phyloP scores from a whole-genome alignment of 2,329 filamentous ascomycete genomes.

The Aspergillus sp. region DNA sequence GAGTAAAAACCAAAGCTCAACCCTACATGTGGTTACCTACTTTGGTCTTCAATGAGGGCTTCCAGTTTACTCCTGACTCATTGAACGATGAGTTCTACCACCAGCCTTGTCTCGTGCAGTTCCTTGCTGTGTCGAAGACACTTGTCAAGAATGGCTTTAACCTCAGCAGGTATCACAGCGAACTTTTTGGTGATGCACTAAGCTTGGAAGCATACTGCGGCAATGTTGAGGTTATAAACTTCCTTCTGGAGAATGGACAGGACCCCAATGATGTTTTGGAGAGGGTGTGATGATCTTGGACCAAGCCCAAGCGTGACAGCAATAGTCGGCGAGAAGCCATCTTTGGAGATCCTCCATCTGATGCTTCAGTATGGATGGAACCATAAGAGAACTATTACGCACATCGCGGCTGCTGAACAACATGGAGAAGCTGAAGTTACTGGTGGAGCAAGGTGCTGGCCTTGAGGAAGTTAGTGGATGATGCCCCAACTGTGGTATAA shows the following conservation, averaged over 20 bases:
- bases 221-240: not conserved
- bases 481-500: not conserved
- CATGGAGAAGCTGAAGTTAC: not conserved
- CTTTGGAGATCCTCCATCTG: not conserved
- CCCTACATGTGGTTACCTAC: not conserved
- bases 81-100: not conserved
- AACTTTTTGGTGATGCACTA: not conserved
- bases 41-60: not conserved
- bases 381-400: not conserved
- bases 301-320: not conserved
- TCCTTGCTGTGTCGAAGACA: not conserved
- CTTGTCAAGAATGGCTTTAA: not conserved
- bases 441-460: not conserved
- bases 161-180: not conserved
- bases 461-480: not conserved
- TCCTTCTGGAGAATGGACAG: conserved; percentile 1
- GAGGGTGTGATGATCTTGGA: not conserved
- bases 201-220: not conserved
- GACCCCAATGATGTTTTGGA: not conserved
- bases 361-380: not conserved
- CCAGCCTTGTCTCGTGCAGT: not conserved
- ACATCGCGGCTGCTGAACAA: not conserved
- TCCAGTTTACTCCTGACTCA: not conserved
- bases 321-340: not conserved
- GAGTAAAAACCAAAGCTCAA: not conserved